Evolutionary conservation across 164 flowering plant species (phyloP).

Genomic region (Cinnamomum chago): DNA sequence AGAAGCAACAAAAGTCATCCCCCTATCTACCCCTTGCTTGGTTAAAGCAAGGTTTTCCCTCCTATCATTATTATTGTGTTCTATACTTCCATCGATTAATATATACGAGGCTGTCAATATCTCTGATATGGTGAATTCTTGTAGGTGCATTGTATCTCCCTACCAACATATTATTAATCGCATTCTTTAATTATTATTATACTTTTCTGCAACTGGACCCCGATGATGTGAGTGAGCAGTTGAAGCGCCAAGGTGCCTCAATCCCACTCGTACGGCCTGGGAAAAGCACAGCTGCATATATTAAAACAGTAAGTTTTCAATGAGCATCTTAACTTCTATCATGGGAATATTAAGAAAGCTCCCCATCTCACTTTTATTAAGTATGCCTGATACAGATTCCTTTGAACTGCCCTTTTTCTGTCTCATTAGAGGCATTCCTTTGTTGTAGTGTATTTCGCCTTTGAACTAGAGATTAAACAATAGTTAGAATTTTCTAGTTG

Average conservation of each 20-base stretch:
- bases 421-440: neutral
- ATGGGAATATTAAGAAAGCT: neutral
- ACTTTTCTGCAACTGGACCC: slow-evolving; percentile 99
- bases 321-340: neutral
- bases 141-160: slow-evolving; percentile 91
- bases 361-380: neutral
- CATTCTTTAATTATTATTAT: slow-evolving; percentile 98
- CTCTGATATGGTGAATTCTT: slow-evolving; percentile 8
- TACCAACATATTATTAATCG: slow-evolving; percentile 82
- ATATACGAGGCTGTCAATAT: too few relatives aligned
- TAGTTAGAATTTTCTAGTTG: neutral
- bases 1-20: too few relatives aligned
- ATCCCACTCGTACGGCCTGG: slow-evolving; percentile 98
- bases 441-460: too few relatives aligned
- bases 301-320: slow-evolving; percentile 60
- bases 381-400: neutral
- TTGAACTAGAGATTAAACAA: neutral
- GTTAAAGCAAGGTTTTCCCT: too few relatives aligned
- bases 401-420: neutral
- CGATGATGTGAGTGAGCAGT: slow-evolving; percentile 95
- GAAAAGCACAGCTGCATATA: slow-evolving; percentile 83
- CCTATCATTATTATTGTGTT: too few relatives aligned
- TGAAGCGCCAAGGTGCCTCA: slow-evolving; percentile 99
- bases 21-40: too few relatives aligned
- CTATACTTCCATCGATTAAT: too few relatives aligned